These are phyloP conservation scores for Penicillium sp. DNA, from an alignment of 2,329 filamentous ascomycete species.

Conservation along the genomic window DNA sequence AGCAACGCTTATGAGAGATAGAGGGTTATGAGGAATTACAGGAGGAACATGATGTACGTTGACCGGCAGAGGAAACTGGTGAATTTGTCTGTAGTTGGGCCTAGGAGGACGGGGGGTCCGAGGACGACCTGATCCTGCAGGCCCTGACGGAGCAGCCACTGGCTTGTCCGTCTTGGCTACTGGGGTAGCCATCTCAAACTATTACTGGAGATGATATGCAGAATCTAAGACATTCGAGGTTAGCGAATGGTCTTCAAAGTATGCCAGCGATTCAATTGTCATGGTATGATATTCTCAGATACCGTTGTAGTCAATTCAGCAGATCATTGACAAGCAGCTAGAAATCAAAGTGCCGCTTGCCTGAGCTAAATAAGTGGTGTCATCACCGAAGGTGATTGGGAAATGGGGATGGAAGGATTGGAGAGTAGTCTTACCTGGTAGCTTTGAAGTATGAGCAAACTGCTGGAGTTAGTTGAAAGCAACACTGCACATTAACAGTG, in stretches of 20 bases:
- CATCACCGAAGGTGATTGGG: conserved; percentile 45
- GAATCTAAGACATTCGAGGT: conserved; percentile 17
- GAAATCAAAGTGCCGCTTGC: conserved; percentile 54
- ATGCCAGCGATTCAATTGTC: conserved; percentile 8
- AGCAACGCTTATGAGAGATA: conserved; percentile 80
- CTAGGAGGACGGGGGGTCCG: conserved; percentile 33
- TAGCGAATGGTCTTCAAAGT: conserved; percentile 24
- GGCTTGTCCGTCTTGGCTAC: conserved; percentile 16
- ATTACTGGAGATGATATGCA: conserved; percentile 21
- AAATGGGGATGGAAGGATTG: conserved; percentile 13
- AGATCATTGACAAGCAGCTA: conserved; percentile 52
- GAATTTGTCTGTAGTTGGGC: conserved; percentile 71
- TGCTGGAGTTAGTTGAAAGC: conserved; percentile 1
- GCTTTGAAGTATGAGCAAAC: conserved; percentile 1
- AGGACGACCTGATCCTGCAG: conserved; percentile 21
- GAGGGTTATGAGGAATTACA: conserved; percentile 88
- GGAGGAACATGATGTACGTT: conserved; percentile 79
- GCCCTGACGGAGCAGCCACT: conserved; percentile 19
- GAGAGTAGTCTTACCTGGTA: conserved; percentile 20
- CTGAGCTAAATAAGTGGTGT: conserved; percentile 47
- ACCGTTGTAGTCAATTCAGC: conserved; percentile 90
- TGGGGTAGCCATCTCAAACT: conserved; percentile 31
- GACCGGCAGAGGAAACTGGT: conserved; percentile 78
- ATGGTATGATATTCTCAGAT: conserved; percentile 68
- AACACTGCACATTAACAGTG: conserved; percentile 9